These are phyloP conservation scores for Kwoniella newhampshirensis DNA, from an alignment of 768 basidiomycete genomes.

Conservation along the genomic window DNA sequence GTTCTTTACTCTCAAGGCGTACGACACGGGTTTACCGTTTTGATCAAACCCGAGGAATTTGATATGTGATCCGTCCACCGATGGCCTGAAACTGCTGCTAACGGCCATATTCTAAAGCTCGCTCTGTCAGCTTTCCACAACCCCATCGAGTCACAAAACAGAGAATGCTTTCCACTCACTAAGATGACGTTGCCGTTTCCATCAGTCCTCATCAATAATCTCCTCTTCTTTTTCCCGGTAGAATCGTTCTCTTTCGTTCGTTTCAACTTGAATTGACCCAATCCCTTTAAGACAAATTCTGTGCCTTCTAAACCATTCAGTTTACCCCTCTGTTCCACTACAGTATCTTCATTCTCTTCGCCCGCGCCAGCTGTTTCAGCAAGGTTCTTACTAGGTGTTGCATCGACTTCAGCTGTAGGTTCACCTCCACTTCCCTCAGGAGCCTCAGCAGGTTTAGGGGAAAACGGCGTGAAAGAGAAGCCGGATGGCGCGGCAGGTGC, in stretches of 20 bases:
- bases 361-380: conserved; percentile 39
- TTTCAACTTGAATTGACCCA: conserved; percentile 40
- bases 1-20: conserved; percentile 37
- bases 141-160: not conserved
- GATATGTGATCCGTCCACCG: conserved; percentile 24
- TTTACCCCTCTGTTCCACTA: conserved; percentile 36
- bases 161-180: conserved; percentile 26
- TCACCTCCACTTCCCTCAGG: conserved; percentile 15
- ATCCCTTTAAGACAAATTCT: conserved; percentile 21
- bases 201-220: conserved; percentile 43
- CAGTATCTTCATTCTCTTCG: conserved; percentile 45
- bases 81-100: conserved; percentile 22
- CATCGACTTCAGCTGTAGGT: conserved; percentile 14
- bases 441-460: conserved; percentile 8
- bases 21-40: conserved; percentile 35
- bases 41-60: conserved; percentile 41
- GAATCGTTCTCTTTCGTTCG: conserved; percentile 20
- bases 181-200: conserved; percentile 35
- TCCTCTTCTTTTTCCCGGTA: conserved; percentile 30
- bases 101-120: conserved; percentile 41
- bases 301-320: conserved; percentile 29
- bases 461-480: conserved; percentile 19
- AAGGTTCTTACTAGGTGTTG: conserved; percentile 30
- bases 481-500: conserved; percentile 2
- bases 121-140: not conserved